Base-by-base conservation (phyloP, 306 rosid genomes). In the Lupinus albus region DNA sequence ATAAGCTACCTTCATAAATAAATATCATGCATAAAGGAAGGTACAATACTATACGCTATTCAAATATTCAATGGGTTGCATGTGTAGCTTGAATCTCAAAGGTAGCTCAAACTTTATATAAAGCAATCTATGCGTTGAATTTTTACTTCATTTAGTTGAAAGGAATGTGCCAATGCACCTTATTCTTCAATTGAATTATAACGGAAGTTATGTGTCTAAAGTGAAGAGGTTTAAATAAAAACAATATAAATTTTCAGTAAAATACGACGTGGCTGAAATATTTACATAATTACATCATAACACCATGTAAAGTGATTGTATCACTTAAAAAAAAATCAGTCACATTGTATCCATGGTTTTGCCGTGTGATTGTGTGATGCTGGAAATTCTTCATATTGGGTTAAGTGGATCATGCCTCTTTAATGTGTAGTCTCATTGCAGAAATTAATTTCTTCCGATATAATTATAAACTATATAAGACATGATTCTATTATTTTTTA, bases 41-140 rank as follows among this genome's bases (percentile, higher is more conserved):
- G 38, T 51, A 45, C 11, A 1, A 1, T 48, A 15, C 21, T n/a
- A 12, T n/a, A 12, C 39, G 21, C 11, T 8, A 36, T 33, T 6
- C 30, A 25, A 25, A 25, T 33, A 33, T 33, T 33, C 38, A 5
- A 33, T 14, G 65, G 56, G 53, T 7, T 25, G 35, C 46, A 35
- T 18, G 20, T 45, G 11, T 57, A 21, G 11, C 30, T 59, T 71
- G 18, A 16, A 33, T 18, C 7, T 60, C 16, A 28, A 28, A 21
- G 76, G 1, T 16, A 57, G 16, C 10, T 48, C 50, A 9, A 9
- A 18, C 38, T 44, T 57, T 68, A 11, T 57, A 47, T 49, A 15
- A 48, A 59, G 41, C 64, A 55, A 42, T 35, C 8, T 38, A 33
- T 47, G 7, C 28, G 4, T 18, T 41, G 36, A 39, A 12, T 2